phyloP scores from a whole-genome alignment of 768 basidiomycete genomes.

The Xerocomellus intermedius region DNA sequence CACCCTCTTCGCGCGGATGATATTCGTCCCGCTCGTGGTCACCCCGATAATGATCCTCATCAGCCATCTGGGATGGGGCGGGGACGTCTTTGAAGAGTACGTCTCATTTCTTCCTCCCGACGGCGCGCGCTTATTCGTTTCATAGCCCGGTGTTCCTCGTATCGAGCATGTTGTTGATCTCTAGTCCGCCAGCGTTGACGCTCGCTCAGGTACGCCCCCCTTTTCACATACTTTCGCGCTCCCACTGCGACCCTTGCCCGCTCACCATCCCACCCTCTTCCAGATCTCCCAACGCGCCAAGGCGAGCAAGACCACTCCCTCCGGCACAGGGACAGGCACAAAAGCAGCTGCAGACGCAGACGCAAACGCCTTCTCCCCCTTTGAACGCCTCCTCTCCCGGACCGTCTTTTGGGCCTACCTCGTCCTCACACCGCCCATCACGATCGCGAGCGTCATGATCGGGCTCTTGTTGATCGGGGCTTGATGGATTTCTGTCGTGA shows the following conservation, averaged over 20 bases:
- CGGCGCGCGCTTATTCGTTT: neutral
- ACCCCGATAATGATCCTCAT: conserved; percentile 73
- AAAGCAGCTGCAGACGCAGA: neutral
- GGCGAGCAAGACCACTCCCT: neutral
- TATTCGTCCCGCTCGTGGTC: conserved; percentile 75
- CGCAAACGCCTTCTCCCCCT: conserved; percentile 33
- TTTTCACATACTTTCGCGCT: conserved; percentile 22
- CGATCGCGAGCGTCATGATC: conserved; percentile 71
- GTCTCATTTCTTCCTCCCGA: conserved; percentile 30
- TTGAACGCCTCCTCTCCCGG: conserved; percentile 85
- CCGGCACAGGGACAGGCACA: neutral
- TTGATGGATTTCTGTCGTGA: neutral
- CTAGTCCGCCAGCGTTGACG: conserved; percentile 78
- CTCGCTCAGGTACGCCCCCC: conserved; percentile 49
- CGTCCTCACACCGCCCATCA: conserved; percentile 82
- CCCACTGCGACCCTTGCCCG: too few species aligned
- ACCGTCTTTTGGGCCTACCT: conserved; percentile 96
- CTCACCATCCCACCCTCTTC: too few species aligned
- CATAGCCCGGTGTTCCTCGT: conserved; percentile 83
- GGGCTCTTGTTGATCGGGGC: conserved; percentile 63
- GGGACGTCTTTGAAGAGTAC: conserved; percentile 68
- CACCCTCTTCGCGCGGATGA: conserved; percentile 81
- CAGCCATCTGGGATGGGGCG: conserved; percentile 44
- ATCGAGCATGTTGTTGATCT: conserved; percentile 77
- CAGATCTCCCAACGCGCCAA: conserved; percentile 25